Evolutionary conservation across 1,139 yeast species (phyloP).

Genomic region (Sugiyamaella neomexicana): DNA sequence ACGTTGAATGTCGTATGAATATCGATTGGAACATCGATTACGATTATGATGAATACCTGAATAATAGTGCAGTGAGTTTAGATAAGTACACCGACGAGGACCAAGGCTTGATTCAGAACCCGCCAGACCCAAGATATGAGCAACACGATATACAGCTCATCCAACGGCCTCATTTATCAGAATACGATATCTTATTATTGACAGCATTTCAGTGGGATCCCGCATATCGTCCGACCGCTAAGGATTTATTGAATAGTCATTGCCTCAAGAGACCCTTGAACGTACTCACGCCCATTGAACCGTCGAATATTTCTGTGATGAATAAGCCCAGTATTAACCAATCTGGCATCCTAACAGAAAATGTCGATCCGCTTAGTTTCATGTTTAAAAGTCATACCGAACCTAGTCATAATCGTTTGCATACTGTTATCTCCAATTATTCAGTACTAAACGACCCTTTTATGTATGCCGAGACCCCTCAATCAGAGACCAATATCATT

Average conservation of each 20-base stretch:
- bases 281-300: not conserved
- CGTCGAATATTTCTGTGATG: not conserved
- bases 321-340: not conserved
- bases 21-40: not conserved
- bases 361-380: not conserved
- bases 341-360: not conserved
- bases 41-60: not conserved
- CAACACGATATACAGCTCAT: not conserved
- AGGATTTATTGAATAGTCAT: conserved; percentile 63
- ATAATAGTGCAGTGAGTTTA: not conserved
- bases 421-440: not conserved
- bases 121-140: not conserved
- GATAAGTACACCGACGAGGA: not conserved
- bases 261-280: conserved; percentile 44
- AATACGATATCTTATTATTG: not conserved
- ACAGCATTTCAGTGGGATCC: conserved; percentile 53
- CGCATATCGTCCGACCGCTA: conserved; percentile 59
- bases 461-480: not conserved
- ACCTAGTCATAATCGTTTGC: not conserved
- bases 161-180: not conserved
- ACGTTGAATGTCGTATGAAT: not conserved
- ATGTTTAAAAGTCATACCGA: not conserved
- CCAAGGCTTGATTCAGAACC: too few species aligned
- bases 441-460: not conserved
- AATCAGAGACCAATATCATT: not conserved